phyloP scores from a whole-genome alignment of 2,329 filamentous ascomycete genomes.

The Orbilia oligospora region DNA sequence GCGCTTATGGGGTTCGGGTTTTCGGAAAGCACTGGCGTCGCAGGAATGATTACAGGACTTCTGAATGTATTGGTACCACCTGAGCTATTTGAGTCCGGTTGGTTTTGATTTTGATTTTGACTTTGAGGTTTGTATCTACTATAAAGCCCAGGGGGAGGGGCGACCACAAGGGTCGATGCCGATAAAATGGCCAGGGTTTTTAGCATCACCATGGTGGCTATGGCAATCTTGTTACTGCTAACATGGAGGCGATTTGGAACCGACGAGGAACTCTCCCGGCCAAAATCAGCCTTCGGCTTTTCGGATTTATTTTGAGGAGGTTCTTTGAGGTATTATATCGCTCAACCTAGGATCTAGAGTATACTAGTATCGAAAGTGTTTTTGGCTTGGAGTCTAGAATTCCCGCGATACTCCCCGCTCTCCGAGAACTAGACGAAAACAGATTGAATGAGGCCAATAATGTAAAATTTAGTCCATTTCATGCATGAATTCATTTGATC shows the following conservation, averaged over 20 bases:
- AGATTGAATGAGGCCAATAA: background rate
- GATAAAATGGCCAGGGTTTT: slow-evolving; percentile 21
- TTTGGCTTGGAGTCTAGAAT: no score
- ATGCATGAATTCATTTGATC: no score
- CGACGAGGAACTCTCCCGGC: no score
- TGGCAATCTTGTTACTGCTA: background rate
- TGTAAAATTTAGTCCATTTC: background rate
- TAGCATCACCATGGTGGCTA: slow-evolving; percentile 1
- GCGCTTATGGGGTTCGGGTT: slow-evolving; percentile 2
- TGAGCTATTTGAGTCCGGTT: background rate
- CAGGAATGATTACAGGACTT: slow-evolving; percentile 13
- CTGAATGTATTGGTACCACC: background rate
- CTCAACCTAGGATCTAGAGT: no score
- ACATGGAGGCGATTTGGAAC: background rate
- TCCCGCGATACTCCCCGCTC: no score
- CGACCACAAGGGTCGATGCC: slow-evolving; percentile 21
- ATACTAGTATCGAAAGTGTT: no score
- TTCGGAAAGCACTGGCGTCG: slow-evolving; percentile 14
- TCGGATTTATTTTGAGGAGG: background rate
- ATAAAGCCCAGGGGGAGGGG: slow-evolving; percentile 10
- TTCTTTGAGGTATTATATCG: slow-evolving; percentile 10
- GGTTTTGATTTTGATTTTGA: slow-evolving; percentile 22
- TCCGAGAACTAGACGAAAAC: background rate
- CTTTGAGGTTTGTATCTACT: background rate
- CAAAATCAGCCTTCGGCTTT: no score